Percentiles rank a stretch among this genome's conserved stretches.
Evolutionary conservation across 352 stramenopile genomes (phyloP).

Genomic region (Thalassiosira mediterranea): DNA sequence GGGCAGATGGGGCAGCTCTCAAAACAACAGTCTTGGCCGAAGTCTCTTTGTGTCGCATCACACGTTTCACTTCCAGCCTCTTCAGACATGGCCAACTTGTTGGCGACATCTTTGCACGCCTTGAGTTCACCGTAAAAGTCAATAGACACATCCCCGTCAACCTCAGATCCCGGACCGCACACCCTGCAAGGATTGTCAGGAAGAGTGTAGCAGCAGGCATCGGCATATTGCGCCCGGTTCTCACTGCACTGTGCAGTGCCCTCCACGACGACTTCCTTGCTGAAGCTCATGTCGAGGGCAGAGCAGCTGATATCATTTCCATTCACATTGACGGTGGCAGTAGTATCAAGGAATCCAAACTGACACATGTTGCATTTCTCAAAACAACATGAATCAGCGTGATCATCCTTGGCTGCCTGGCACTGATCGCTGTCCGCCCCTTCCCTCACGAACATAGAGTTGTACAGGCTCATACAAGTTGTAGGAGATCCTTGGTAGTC

Average conservation of each 20-base stretch:
- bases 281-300: conserved; percentile 55
- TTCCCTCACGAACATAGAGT: conserved; percentile 61
- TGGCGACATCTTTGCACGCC: conserved; percentile 51
- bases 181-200: conserved; percentile 58
- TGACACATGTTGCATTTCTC: conserved; percentile 62
- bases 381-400: conserved; percentile 54
- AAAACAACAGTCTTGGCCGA: conserved; percentile 45
- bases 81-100: conserved; percentile 55
- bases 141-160: conserved; percentile 38
- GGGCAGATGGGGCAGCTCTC: conserved; percentile 54
- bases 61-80: conserved; percentile 49
- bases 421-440: conserved; percentile 52
- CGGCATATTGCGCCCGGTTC: conserved; percentile 33
- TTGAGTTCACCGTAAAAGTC: conserved; percentile 52
- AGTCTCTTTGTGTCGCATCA: conserved; percentile 32
- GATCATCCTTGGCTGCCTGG: conserved; percentile 41
- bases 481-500: conserved; percentile 39
- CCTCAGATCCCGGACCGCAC: conserved; percentile 39
- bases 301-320: conserved; percentile 46
- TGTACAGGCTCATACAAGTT: conserved; percentile 59
- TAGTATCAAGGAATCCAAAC: conserved; percentile 52
- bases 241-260: conserved; percentile 44
- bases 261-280: conserved; percentile 46
- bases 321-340: conserved; percentile 35
- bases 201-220: conserved; percentile 55